Conservation (phyloP, 352 stramenopile genomes). For the Pythium insidiosum region DNA sequence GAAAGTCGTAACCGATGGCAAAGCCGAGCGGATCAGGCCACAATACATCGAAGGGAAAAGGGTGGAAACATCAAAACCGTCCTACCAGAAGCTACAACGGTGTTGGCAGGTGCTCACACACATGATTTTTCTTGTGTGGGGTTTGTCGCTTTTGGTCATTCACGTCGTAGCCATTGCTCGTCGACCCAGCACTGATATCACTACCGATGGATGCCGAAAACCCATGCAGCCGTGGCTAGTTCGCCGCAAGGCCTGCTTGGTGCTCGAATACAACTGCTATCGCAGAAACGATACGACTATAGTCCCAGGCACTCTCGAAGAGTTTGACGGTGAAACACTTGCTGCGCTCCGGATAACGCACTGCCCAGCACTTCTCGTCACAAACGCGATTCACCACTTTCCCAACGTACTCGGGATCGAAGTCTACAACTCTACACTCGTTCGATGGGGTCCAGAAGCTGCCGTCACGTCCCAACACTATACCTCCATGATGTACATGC, state of each 20-base stretch:
- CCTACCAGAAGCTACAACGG: too few species aligned
- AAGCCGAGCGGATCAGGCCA: too few species aligned
- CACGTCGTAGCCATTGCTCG: too few species aligned
- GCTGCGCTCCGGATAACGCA: slow-evolving; percentile 13
- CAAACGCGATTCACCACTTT: slow-evolving; percentile 5
- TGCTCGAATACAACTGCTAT: slow-evolving; percentile 16
- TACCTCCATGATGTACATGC: not conserved
- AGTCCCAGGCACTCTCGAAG: not conserved
- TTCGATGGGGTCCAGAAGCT: slow-evolving; percentile 8
- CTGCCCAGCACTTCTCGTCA: slow-evolving; percentile 9
- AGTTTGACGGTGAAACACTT: slow-evolving; percentile 7
- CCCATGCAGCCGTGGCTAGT: slow-evolving; percentile 15
- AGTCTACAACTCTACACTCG: slow-evolving; percentile 19
- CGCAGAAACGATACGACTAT: not conserved
- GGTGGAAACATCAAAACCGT: too few species aligned
- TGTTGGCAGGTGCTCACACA: too few species aligned
- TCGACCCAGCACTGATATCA: not conserved
- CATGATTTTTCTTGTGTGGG: too few species aligned
- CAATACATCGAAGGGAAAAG: too few species aligned
- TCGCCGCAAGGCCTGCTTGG: slow-evolving; percentile 9
- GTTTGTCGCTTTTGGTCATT: too few species aligned
- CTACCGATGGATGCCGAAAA: slow-evolving; percentile 2
- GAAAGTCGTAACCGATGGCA: too few species aligned
- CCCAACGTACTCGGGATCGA: slow-evolving; percentile 9
- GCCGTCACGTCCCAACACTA: slow-evolving; percentile 2